Conservation (phyloP, 192 early-diverging fungal genomes). For the Coemansia sp. region DNA sequence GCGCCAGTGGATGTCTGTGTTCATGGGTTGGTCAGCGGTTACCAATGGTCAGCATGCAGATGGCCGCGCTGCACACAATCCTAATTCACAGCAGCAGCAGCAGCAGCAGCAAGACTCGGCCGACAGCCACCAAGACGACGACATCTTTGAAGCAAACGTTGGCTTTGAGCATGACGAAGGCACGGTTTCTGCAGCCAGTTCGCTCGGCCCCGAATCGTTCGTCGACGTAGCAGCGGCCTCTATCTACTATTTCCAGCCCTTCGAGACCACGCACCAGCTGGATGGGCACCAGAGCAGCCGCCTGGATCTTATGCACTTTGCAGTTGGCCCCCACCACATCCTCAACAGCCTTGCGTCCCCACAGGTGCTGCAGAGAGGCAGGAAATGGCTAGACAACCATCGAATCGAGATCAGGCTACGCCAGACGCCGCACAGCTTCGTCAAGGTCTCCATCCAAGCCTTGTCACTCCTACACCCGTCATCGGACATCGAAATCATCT, state of each 20-base stretch:
- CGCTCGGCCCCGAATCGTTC: slow-evolving; percentile 20
- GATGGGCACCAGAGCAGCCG: slow-evolving; percentile 7
- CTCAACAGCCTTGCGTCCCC: slow-evolving; percentile 21
- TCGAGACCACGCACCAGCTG: slow-evolving; percentile 5
- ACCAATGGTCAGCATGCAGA: neutral
- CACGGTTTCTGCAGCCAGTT: neutral
- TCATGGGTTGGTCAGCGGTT: slow-evolving; percentile 26
- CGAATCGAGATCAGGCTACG: slow-evolving; percentile 30
- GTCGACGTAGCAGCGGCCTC: slow-evolving; percentile 25
- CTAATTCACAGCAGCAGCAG: neutral
- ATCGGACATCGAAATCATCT: slow-evolving; percentile 13
- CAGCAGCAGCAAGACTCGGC: neutral
- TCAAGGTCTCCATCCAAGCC: slow-evolving; percentile 18
- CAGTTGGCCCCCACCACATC: slow-evolving; percentile 8
- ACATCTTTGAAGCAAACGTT: neutral
- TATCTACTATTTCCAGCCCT: slow-evolving; percentile 41
- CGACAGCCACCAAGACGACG: neutral
- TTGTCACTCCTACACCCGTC: slow-evolving; percentile 37
- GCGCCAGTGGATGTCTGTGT: slow-evolving; percentile 38
- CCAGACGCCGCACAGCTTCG: slow-evolving; percentile 34
- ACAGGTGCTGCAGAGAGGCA: slow-evolving; percentile 13
- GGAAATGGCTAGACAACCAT: slow-evolving; percentile 38
- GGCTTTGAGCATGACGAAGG: neutral
- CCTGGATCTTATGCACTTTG: slow-evolving; percentile 20
- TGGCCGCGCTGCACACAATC: neutral